These are phyloP conservation scores for Cornus controversa DNA, from an alignment of 148 eudicot species.

Conservation along the genomic window DNA sequence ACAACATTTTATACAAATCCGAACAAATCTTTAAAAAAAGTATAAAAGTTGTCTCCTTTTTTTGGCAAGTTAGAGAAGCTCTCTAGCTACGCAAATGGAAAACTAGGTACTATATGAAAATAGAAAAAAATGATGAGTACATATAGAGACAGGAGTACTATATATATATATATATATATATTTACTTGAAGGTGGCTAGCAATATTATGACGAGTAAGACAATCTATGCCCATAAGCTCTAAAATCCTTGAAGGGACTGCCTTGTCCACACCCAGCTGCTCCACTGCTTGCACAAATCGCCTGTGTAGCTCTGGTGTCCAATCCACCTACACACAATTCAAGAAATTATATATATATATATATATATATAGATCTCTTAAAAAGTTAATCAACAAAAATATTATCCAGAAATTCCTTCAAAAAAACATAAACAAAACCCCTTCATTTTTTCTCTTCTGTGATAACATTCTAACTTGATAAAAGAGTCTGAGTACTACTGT, in stretches of 20 bases:
- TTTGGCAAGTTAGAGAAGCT: too few relatives aligned
- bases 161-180: neutral
- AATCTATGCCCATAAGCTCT: constrained; percentile 93
- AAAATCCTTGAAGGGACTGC: constrained; percentile 96
- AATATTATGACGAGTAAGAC: constrained; percentile 96
- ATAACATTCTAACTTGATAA: neutral
- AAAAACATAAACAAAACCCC: too few relatives aligned
- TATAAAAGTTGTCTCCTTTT: too few relatives aligned
- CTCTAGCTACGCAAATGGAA: too few relatives aligned
- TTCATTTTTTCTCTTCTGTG: neutral
- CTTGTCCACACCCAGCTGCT: constrained; percentile 95
- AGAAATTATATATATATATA: neutral
- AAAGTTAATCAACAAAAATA: too few relatives aligned
- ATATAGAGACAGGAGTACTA: neutral
- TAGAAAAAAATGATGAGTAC: neutral
- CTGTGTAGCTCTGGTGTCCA: constrained; percentile 99
- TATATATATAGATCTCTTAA: constrained; percentile 25
- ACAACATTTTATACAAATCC: neutral
- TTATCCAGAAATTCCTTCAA: too few relatives aligned
- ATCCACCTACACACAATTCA: constrained; percentile 64
- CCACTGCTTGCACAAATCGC: constrained; percentile 96
- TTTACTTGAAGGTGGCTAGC: constrained; percentile 96
- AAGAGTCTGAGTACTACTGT: neutral
- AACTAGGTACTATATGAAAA: neutral
- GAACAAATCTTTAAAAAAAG: neutral